A percentile compares a stretch with the other conserved stretches of the same genome.
Evolutionary conservation across 306 rosid species (phyloP).

Genomic region (Cucurbita moschata): DNA sequence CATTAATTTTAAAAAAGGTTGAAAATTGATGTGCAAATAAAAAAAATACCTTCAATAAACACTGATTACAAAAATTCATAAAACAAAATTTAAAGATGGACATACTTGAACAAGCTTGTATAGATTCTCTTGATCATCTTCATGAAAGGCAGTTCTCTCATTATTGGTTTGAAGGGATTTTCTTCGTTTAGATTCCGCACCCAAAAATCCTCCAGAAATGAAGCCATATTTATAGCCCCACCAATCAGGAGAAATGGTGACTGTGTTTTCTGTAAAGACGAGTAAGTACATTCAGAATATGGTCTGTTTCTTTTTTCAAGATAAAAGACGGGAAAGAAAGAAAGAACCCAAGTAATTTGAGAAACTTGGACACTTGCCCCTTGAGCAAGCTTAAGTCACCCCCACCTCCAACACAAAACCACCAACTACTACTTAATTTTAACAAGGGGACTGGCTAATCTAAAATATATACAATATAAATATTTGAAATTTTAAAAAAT

Average conservation of each 20-base stretch:
- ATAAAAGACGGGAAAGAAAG: neutral
- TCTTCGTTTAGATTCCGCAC: slow-evolving; percentile 56
- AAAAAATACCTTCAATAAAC: neutral
- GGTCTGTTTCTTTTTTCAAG: neutral
- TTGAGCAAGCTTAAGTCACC: too few species aligned
- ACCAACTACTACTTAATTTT: too few species aligned
- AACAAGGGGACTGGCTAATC: too few species aligned
- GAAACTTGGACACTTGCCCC: too few species aligned
- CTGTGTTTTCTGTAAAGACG: slow-evolving; percentile 29
- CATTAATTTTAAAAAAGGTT: too few species aligned
- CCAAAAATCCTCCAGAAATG: slow-evolving; percentile 77
- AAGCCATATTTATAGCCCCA: slow-evolving; percentile 84
- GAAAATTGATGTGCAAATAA: neutral
- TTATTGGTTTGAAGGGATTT: slow-evolving; percentile 15
- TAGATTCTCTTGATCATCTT: slow-evolving; percentile 89
- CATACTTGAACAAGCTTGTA: slow-evolving; percentile 89
- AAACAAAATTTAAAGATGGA: neutral
- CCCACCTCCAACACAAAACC: too few species aligned
- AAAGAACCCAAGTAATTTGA: too few species aligned
- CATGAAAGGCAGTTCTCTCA: slow-evolving; percentile 59
- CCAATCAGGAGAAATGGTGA: slow-evolving; percentile 49
- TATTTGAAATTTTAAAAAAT: too few species aligned
- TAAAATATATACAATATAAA: too few species aligned
- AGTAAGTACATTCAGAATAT: slow-evolving; percentile 9
- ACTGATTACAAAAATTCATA: neutral